Evolutionary conservation across 2,329 filamentous ascomycete species (phyloP).

Genomic region (Colletotrichum plurivorum): DNA sequence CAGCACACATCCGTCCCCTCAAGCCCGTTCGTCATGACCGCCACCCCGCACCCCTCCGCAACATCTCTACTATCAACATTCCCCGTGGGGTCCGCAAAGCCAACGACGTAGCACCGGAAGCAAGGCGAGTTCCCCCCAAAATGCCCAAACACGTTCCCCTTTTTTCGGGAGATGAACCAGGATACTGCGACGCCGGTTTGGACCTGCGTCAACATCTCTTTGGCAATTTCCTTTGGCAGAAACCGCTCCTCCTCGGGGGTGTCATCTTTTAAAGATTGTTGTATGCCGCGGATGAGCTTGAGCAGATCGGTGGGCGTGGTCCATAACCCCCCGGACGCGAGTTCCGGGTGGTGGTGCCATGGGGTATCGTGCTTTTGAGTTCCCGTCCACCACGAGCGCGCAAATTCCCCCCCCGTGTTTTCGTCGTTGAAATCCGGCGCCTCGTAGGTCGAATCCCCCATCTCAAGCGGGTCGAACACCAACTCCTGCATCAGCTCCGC

Average conservation of each 20-base stretch:
- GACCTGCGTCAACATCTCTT: constrained; percentile 42
- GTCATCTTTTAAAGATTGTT: constrained; percentile 36
- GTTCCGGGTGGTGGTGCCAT: constrained; percentile 28
- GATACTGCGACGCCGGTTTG: constrained; percentile 34
- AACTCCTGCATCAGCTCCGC: constrained; percentile 5
- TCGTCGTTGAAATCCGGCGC: constrained; percentile 27
- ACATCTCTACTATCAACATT: constrained; percentile 11
- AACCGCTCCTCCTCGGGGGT: constrained; percentile 15
- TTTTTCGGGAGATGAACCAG: constrained; percentile 38
- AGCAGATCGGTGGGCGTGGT: constrained; percentile 44
- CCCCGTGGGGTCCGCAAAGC: constrained; percentile 33
- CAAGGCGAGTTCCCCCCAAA: constrained; percentile 41
- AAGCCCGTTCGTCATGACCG: constrained; percentile 43
- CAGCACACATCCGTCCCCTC: constrained; percentile 17
- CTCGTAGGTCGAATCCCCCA: constrained; percentile 17
- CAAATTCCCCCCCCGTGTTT: constrained; percentile 10
- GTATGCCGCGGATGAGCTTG: constrained; percentile 40
- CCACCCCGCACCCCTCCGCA: constrained; percentile 37
- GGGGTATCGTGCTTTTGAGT: constrained; percentile 11
- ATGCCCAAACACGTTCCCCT: constrained; percentile 38
- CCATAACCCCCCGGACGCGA: constrained; percentile 39
- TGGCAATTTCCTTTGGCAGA: constrained; percentile 34
- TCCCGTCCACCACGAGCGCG: constrained; percentile 29
- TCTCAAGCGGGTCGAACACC: constrained; percentile 15
- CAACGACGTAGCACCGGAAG: constrained; percentile 39